These are phyloP conservation scores for Trichoderma parareesei DNA, from an alignment of 495 filamentous ascomycete genomes.

Conservation along the genomic window DNA sequence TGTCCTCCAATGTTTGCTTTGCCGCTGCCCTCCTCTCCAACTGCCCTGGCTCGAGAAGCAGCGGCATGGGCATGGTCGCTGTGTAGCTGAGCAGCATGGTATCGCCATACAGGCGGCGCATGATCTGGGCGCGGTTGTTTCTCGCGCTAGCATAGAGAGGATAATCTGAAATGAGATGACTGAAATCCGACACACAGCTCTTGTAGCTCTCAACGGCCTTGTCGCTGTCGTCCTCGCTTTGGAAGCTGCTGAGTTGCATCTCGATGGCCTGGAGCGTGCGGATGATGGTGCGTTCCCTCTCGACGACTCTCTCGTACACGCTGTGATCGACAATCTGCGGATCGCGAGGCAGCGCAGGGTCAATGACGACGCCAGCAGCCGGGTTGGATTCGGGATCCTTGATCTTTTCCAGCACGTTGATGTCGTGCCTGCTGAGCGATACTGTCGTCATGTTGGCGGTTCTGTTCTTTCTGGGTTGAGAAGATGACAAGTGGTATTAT, in stretches of 20 bases:
- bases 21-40: conserved; percentile 27
- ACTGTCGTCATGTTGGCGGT: conserved; percentile 32
- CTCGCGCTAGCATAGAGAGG: conserved; percentile 66
- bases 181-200: conserved; percentile 36
- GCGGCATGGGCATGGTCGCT: conserved; percentile 17
- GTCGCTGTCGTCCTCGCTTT: conserved; percentile 4
- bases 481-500: background rate
- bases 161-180: conserved; percentile 44
- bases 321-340: conserved; percentile 41
- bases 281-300: conserved; percentile 41
- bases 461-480: background rate
- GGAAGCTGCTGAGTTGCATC: conserved; percentile 23
- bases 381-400: conserved; percentile 71
- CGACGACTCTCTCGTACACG: conserved; percentile 29
- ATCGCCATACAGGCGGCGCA: conserved; percentile 52
- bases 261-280: conserved; percentile 41
- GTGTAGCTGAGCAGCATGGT: conserved; percentile 29
- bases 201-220: conserved; percentile 32
- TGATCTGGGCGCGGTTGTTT: conserved; percentile 69
- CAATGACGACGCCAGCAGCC: conserved; percentile 41
- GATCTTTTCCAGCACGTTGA: conserved; percentile 65
- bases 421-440: conserved; percentile 59
- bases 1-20: conserved; percentile 46
- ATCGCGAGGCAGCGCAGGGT: conserved; percentile 50
- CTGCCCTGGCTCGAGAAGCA: conserved; percentile 24